Percentiles rank a stretch among this genome's conserved stretches.
phyloP scores from a whole-genome alignment of 768 basidiomycete species.

The Terana coerulea region DNA sequence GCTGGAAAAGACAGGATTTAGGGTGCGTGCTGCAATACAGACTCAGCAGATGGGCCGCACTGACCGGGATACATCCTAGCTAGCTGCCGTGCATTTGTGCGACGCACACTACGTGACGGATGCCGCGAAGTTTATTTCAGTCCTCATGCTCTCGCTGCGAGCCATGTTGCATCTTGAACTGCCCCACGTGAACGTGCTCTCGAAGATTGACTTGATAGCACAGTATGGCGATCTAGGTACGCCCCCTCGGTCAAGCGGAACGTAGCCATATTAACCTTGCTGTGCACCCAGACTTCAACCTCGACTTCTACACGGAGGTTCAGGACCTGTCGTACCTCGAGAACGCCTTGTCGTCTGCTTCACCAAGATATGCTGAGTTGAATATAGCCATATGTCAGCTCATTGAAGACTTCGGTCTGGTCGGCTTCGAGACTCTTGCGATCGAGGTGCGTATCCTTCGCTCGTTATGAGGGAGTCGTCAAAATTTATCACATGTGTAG shows the following conservation, averaged over 20 bases:
- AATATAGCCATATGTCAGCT: conserved; percentile 90
- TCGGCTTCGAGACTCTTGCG: conserved; percentile 95
- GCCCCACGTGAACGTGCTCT: conserved; percentile 97
- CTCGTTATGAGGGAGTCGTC: not conserved
- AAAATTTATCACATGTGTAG: conserved; percentile 32
- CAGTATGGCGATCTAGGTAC: conserved; percentile 90
- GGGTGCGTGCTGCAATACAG: conserved; percentile 66
- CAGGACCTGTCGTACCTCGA: conserved; percentile 91
- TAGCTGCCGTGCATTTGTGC: conserved; percentile 92
- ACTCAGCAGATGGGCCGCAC: not conserved
- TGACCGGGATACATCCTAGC: conserved; percentile 38
- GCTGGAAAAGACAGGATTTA: conserved; percentile 70
- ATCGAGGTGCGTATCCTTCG: conserved; percentile 67
- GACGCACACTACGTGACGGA: conserved; percentile 98
- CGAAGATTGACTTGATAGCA: conserved; percentile 88
- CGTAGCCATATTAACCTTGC: no score
- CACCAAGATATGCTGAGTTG: conserved; percentile 69
- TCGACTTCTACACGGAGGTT: conserved; percentile 97
- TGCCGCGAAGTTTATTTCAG: conserved; percentile 90
- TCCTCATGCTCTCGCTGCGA: conserved; percentile 85
- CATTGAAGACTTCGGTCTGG: conserved; percentile 90
- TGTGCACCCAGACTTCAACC: conserved; percentile 92
- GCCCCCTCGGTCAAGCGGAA: conserved; percentile 22
- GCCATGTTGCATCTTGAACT: conserved; percentile 98
- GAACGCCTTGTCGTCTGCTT: conserved; percentile 59